Evolutionary conservation across 768 basidiomycete species (phyloP).

Genomic region (Infundibulicybe gibba): DNA sequence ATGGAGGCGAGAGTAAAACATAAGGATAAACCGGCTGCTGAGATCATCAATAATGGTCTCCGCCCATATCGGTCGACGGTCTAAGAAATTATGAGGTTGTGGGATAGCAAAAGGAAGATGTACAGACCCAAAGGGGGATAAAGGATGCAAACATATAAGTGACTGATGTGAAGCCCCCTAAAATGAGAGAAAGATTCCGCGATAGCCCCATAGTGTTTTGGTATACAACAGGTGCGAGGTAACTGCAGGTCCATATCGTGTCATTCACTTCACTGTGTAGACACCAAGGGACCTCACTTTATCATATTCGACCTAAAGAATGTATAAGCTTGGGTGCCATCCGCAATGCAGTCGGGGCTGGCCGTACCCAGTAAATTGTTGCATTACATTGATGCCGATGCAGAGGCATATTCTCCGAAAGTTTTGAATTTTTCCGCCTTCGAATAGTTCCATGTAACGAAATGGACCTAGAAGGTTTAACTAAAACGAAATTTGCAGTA

Average conservation of each 20-base stretch:
- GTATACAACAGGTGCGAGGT: conserved; percentile 35
- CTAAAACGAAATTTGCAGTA: background rate
- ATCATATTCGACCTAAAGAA: conserved; percentile 31
- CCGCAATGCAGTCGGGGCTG: too few relatives aligned
- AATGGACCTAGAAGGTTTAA: conserved; percentile 23
- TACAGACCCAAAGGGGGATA: conserved; percentile 31
- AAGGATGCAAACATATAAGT: conserved; percentile 39
- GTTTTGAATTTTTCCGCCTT: conserved; percentile 33
- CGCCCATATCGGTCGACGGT: conserved; percentile 36
- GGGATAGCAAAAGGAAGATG: background rate
- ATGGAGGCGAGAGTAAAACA: conserved; percentile 33
- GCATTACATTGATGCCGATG: conserved; percentile 36
- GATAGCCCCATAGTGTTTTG: conserved; percentile 38
- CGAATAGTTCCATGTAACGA: conserved; percentile 26
- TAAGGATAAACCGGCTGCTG: conserved; percentile 30
- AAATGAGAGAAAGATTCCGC: conserved; percentile 33
- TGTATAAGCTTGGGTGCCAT: too few relatives aligned
- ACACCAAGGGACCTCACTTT: conserved; percentile 18
- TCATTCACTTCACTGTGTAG: background rate
- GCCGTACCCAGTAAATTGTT: conserved; percentile 37
- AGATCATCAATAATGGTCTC: conserved; percentile 31
- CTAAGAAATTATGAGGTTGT: conserved; percentile 10
- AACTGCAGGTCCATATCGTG: conserved; percentile 13
- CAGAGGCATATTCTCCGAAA: conserved; percentile 33
- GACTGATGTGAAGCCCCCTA: conserved; percentile 34